These are phyloP conservation scores for Rhizophlyctis rosea DNA, from an alignment of 192 early-diverging fungal genomes.

Conservation along the genomic window DNA sequence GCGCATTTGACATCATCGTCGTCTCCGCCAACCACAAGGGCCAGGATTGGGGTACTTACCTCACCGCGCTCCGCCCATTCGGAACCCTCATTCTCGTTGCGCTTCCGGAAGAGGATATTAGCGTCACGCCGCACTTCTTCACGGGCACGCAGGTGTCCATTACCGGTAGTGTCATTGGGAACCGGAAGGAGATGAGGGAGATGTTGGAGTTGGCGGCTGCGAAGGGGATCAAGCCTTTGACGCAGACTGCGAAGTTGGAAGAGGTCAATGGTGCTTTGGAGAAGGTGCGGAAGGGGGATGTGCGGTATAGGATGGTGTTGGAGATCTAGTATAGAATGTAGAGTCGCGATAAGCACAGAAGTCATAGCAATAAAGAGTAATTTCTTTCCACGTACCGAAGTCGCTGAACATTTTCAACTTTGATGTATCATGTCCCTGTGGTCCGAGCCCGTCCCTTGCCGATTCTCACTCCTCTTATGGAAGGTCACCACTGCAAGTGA, in stretches of 20 bases:
- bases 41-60: constrained; percentile 10
- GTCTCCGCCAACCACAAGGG: constrained; percentile 21
- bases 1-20: constrained; percentile 32
- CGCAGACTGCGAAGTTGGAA: constrained; percentile 61
- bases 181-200: constrained; percentile 51
- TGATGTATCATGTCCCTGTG: no score
- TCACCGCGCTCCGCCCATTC: constrained; percentile 30
- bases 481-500: no score
- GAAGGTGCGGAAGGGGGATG: constrained; percentile 51
- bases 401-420: no score
- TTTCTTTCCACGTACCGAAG: no score
- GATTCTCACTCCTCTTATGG: no score
- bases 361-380: no score
- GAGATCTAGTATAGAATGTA: constrained; percentile 31
- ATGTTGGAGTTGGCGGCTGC: constrained; percentile 69
- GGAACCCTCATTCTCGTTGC: constrained; percentile 66
- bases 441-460: no score
- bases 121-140: constrained; percentile 36
- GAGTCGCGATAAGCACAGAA: no score
- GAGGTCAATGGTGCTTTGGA: constrained; percentile 59
- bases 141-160: constrained; percentile 41
- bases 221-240: constrained; percentile 62
- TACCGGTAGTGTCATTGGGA: constrained; percentile 68
- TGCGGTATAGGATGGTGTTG: constrained; percentile 68
- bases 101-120: constrained; percentile 54